Evolutionary conservation across 2,329 filamentous ascomycete genomes (phyloP).

Genomic region (Fonsecaea erecta): DNA sequence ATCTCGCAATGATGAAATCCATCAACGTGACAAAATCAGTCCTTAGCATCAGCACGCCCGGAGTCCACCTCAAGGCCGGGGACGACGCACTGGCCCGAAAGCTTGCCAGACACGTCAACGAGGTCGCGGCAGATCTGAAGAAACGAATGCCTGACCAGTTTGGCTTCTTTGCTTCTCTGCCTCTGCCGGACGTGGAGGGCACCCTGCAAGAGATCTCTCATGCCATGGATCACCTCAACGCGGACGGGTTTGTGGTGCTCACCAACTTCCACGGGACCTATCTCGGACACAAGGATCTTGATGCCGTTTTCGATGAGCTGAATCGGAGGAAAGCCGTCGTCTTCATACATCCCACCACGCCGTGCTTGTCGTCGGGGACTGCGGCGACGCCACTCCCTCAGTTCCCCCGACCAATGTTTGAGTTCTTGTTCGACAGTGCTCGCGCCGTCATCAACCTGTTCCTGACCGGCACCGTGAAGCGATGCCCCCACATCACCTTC

Average conservation of each 20-base stretch:
- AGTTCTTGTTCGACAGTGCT: conserved; percentile 61
- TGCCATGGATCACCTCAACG: conserved; percentile 47
- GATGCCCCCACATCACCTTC: conserved; percentile 53
- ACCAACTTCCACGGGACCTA: conserved; percentile 61
- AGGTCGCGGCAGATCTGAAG: conserved; percentile 39
- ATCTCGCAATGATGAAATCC: conserved; percentile 57
- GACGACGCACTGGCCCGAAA: conserved; percentile 41
- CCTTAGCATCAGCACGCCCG: conserved; percentile 60
- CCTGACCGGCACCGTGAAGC: conserved; percentile 52
- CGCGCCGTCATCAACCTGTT: conserved; percentile 56
- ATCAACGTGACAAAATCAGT: conserved; percentile 58
- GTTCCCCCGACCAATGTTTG: conserved; percentile 53
- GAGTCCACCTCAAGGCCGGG: conserved; percentile 54
- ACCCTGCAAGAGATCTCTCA: conserved; percentile 55
- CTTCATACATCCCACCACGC: conserved; percentile 61
- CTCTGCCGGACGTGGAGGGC: conserved; percentile 56
- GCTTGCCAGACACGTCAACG: conserved; percentile 48
- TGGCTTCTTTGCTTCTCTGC: conserved; percentile 60
- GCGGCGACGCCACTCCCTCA: conserved; percentile 36
- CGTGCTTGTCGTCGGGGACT: conserved; percentile 30
- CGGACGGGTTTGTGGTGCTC: conserved; percentile 58
- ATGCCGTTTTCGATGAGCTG: conserved; percentile 55
- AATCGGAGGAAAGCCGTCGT: conserved; percentile 54
- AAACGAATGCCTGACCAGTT: conserved; percentile 45
- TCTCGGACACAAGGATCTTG: conserved; percentile 54